A percentile compares a stretch with the other conserved stretches of the same genome.
These are phyloP conservation scores for Hanseniaspora pseudoguilliermondii DNA, from an alignment of 805 yeast genomes.

Conservation along the genomic window DNA sequence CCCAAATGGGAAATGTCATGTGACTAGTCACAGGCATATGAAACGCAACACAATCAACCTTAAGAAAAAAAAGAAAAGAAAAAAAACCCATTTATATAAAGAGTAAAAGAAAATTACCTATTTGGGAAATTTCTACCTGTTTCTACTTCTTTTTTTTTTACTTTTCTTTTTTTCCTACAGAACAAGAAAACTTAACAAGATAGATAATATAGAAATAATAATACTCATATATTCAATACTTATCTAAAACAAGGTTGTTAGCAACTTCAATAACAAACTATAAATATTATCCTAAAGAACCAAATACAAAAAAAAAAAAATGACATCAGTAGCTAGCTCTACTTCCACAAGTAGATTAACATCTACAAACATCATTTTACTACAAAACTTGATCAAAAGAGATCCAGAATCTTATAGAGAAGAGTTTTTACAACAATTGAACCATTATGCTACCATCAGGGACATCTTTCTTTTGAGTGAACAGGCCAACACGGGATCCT, in stretches of 20 bases:
- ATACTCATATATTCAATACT: neutral
- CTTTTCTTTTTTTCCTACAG: neutral
- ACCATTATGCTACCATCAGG: slow-evolving; percentile 81
- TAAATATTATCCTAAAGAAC: no score
- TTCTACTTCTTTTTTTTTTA: neutral
- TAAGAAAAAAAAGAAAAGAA: neutral
- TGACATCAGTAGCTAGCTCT: slow-evolving; percentile 6
- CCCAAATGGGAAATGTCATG: no score
- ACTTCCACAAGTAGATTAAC: slow-evolving; percentile 12
- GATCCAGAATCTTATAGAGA: slow-evolving; percentile 92
- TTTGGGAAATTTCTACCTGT: neutral
- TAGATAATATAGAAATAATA: neutral
- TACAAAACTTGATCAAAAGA: slow-evolving; percentile 84
- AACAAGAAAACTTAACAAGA: neutral
- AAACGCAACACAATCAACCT: neutral
- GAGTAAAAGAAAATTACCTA: no score
- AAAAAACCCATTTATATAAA: no score
- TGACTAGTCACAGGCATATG: no score
- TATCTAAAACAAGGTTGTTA: no score
- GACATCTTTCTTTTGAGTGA: slow-evolving; percentile 67
- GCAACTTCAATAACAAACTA: no score
- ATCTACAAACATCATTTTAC: slow-evolving; percentile 75
- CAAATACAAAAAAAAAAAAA: neutral
- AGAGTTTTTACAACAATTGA: slow-evolving; percentile 83
- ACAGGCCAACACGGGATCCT: slow-evolving; percentile 22